phyloP scores from a whole-genome alignment of 2,329 filamentous ascomycete genomes.

The Aspergillus pseudoglaucus region DNA sequence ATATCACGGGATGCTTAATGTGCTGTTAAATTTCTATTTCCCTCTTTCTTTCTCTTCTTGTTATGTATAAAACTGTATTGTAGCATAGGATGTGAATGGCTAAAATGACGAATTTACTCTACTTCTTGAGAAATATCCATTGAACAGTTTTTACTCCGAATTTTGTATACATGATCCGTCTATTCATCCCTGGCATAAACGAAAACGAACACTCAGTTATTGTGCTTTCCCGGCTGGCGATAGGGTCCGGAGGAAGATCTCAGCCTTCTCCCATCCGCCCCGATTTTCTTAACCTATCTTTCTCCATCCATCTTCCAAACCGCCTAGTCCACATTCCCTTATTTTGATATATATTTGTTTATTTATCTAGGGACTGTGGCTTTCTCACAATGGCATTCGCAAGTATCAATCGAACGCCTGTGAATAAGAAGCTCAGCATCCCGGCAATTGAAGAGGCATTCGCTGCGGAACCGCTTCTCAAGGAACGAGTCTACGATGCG shows the following conservation, averaged over 20 bases:
- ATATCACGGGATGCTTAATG: slow-evolving; percentile 1
- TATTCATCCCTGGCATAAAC: not conserved
- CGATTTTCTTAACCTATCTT: slow-evolving; percentile 6
- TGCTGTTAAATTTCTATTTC: slow-evolving; percentile 2
- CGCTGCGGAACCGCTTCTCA: slow-evolving; percentile 31
- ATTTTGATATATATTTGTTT: slow-evolving; percentile 4
- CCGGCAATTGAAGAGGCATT: slow-evolving; percentile 36
- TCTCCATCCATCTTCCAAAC: slow-evolving; percentile 3
- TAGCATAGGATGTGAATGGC: slow-evolving; percentile 21
- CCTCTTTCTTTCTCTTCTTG: slow-evolving; percentile 4
- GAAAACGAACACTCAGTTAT: not conserved
- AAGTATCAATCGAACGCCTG: slow-evolving; percentile 23
- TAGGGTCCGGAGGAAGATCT: slow-evolving; percentile 15
- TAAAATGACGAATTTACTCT: slow-evolving; percentile 8
- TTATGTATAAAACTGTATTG: slow-evolving; percentile 19
- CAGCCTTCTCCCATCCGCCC: slow-evolving; percentile 9
- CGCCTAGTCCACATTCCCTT: not conserved
- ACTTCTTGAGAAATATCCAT: too few species aligned
- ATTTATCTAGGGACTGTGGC: slow-evolving; percentile 12
- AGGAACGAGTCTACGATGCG: slow-evolving; percentile 38
- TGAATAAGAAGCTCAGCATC: slow-evolving; percentile 14
- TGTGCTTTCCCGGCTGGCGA: not conserved
- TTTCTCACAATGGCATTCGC: slow-evolving; percentile 31
- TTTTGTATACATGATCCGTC: not conserved
- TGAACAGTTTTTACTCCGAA: too few species aligned